Evolutionary conservation across 2,329 filamentous ascomycete genomes (phyloP), one percentile per base, ranked within the genome.

Genomic region (Helotiales sp.): DNA sequence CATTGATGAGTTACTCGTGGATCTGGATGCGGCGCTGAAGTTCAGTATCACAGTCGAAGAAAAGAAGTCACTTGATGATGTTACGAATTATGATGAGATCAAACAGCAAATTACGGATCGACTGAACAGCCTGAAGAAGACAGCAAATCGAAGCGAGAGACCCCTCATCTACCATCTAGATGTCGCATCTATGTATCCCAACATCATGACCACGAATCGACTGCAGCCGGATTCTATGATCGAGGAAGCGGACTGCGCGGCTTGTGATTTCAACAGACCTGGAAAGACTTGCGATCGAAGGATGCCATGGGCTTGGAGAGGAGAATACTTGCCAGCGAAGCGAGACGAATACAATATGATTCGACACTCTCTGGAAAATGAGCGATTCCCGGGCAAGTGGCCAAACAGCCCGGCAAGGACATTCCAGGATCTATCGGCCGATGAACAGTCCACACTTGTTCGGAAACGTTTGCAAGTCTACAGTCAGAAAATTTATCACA

Each of bases 271-370:
- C 84, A 99, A 99, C 73, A 86, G 96, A 52, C 96, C 96, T 0
- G 96, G 96, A 34, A 99, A 99, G 80, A 98, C 93, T 0, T 99
- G 96, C 77, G 96, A 99, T 80, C 87, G 96, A 75, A 87, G 96
- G 72, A 81, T 99, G 81, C 96, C 96, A 0, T 99, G 96, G 96
- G 89, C 96, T 1, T 99, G 96, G 96, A 89, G 96, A 89, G 96
- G 96, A 76, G 96, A 99, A 78, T 99, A 97, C 76, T 82, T 99
- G 28, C 96, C 96, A 2, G 93, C 96, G 0, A 98, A 99, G 78
- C 88, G 93, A 71, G 95, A 98, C 77, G 96, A 99, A 77, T 99
- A 99, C 85, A 98, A 98, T 81, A 99, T 99, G 96, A 97, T 99
- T 75, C 87, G 93, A 50, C 89, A 96, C 75, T 91, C 94, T 0